Evolutionary conservation across 805 yeast genomes (phyloP).

Genomic region (Starmerella apis): DNA sequence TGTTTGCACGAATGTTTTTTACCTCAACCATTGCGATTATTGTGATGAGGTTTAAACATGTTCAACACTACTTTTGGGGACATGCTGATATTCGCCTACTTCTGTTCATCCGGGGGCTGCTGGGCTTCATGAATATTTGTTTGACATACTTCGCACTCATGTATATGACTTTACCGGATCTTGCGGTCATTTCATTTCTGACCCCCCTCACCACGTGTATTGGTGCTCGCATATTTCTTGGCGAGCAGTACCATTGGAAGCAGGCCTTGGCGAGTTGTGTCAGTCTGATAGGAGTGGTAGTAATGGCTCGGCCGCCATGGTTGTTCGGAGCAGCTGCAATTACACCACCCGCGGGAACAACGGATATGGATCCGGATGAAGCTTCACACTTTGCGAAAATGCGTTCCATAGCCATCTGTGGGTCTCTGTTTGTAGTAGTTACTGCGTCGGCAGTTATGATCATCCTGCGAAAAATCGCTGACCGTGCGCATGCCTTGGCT

Average conservation of each 20-base stretch:
- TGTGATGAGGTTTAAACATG: constrained; percentile 45
- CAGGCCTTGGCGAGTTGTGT: constrained; percentile 61
- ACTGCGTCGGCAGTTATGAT: constrained; percentile 21
- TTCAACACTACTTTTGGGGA: constrained; percentile 60
- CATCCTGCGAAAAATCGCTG: constrained; percentile 62
- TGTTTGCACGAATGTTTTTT: constrained; percentile 64
- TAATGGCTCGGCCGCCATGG: constrained; percentile 73
- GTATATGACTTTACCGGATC: constrained; percentile 68
- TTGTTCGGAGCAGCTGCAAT: constrained; percentile 40
- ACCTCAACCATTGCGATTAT: constrained; percentile 51
- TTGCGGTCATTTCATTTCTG: constrained; percentile 68
- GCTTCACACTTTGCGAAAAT: neutral
- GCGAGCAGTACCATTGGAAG: constrained; percentile 52
- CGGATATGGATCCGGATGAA: neutral
- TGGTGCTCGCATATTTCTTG: constrained; percentile 54
- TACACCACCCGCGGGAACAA: neutral
- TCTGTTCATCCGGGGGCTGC: constrained; percentile 51
- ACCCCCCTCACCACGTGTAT: constrained; percentile 68
- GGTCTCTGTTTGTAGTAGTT: constrained; percentile 39
- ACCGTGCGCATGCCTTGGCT: constrained; percentile 65
- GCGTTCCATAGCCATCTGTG: constrained; percentile 42
- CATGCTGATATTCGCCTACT: constrained; percentile 46
- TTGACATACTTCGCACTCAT: constrained; percentile 65
- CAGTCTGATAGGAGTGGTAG: constrained; percentile 63
- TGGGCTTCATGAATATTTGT: constrained; percentile 74